Evolutionary conservation across 2,329 filamentous ascomycete genomes (phyloP), one percentile per base, ranked within the genome.

Genomic region (Aureobasidium subglaciale): DNA sequence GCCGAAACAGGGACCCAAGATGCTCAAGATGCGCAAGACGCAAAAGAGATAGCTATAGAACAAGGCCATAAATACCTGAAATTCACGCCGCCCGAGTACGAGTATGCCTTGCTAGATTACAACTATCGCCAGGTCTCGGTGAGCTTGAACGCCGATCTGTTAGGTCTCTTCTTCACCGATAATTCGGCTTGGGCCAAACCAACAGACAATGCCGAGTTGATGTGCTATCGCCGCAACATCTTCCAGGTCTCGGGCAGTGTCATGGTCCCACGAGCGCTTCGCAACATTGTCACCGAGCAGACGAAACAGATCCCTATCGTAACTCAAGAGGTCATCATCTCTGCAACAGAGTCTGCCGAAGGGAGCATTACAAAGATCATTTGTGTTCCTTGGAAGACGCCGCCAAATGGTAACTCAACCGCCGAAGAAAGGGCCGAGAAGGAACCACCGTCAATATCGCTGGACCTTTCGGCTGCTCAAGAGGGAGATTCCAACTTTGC

Each of bases 361-460:
- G 89, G 90, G 30, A 92, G 96, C 63, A 76, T 88, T 0, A 90
- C 96, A 40, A 92, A 95, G 64, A 85, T 97, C 59, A 96, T 97
- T 60, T 93, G 93, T 7, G 95, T 97, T 58, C 92, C 92, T 1
- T 97, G 92, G 92, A 97, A 97, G 76, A 96, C 91, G 2, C 91
- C 90, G 1, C 88, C 87, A 25, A 88, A 88, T 49, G 63, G 64
- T 5, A 63, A 58, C 35, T 83, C 85, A 3, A 79, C 83, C n/a
- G 82, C 86, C 76, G 77, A 83, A 62, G 80, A 84, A 60, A 86
- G 85, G 67, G 74, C 77, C 0, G 92, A 97, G 68, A 90, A 92
- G 67, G 92, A 97, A 68, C 92, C 92, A 5, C 83, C 87, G 0
- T 81, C 89, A 1, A 84, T 96, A 58, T 88, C 89, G 1, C 73